Conservation (phyloP, 1,284 basidiomycete species). For the Salmacisia buchloeana region DNA sequence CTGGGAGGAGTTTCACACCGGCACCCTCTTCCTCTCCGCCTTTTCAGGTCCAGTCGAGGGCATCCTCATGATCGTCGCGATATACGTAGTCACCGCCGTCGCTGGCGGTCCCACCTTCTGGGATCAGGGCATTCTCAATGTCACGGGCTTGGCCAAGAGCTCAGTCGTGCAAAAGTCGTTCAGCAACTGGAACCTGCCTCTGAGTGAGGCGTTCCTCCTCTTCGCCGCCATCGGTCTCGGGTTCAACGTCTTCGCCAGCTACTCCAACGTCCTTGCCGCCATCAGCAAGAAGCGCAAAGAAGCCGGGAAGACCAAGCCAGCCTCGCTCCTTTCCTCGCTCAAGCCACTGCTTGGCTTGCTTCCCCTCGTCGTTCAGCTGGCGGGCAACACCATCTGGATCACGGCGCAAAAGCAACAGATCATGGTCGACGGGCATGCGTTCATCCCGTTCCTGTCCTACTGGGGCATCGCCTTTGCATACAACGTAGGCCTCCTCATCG, state of each 20-base stretch:
- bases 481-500: conserved; percentile 79
- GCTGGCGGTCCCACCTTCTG: conserved; percentile 63
- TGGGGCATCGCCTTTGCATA: conserved; percentile 78
- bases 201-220: conserved; percentile 84
- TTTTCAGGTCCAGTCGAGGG: conserved; percentile 97
- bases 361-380: conserved; percentile 69
- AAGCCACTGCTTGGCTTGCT: conserved; percentile 68
- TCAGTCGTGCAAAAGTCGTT: conserved; percentile 24
- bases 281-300: conserved; percentile 17
- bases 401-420: conserved; percentile 49
- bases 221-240: conserved; percentile 70
- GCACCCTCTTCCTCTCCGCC: conserved; percentile 57
- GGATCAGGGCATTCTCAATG: conserved; percentile 67
- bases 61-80: conserved; percentile 74
- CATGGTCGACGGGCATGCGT: conserved; percentile 51
- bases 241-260: conserved; percentile 70
- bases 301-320: conserved; percentile 61
- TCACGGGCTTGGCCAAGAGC: conserved; percentile 60
- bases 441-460: conserved; percentile 79
- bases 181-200: conserved; percentile 58
- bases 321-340: conserved; percentile 56
- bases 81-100: conserved; percentile 68
- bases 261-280: conserved; percentile 35
- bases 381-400: conserved; percentile 74
- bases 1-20: conserved; percentile 97